Percentiles rank a stretch among this genome's conserved stretches.
Evolutionary conservation across 1,139 yeast genomes (phyloP).

Genomic region (Yamadazyma trypodendri): DNA sequence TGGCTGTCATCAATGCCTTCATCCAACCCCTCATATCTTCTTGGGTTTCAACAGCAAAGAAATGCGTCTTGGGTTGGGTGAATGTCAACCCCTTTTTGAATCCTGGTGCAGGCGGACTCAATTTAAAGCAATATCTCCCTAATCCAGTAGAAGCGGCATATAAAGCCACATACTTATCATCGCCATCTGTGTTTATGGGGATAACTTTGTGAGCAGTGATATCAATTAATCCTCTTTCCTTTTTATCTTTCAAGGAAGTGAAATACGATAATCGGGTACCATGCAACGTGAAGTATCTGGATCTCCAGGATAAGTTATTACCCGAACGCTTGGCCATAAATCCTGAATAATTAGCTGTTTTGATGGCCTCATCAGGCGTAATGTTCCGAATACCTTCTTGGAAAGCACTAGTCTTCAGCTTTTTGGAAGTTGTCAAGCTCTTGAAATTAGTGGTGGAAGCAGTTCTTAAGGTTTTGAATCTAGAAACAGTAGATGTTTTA

Average conservation of each 20-base stretch:
- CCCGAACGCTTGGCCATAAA: conserved; percentile 94
- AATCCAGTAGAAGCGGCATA: conserved; percentile 93
- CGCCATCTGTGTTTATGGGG: conserved; percentile 51
- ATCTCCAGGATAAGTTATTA: conserved; percentile 87
- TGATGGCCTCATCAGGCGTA: conserved; percentile 76
- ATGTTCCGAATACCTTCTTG: conserved; percentile 83
- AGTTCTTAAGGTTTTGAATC: conserved; percentile 43
- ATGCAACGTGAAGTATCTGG: conserved; percentile 83
- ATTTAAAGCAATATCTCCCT: conserved; percentile 87
- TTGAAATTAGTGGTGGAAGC: conserved; percentile 47
- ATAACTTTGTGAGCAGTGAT: conserved; percentile 92
- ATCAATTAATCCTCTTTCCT: conserved; percentile 91
- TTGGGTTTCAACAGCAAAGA: conserved; percentile 87
- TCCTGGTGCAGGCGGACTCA: conserved; percentile 98
- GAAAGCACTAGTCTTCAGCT: conserved; percentile 85
- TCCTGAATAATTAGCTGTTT: conserved; percentile 77
- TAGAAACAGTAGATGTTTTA: conserved; percentile 20
- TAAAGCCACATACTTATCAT: conserved; percentile 74
- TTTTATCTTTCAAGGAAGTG: conserved; percentile 71
- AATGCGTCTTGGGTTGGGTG: conserved; percentile 94
- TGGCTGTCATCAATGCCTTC: conserved; percentile 91
- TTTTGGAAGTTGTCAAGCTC: conserved; percentile 41
- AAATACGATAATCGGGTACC: conserved; percentile 92
- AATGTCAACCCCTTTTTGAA: conserved; percentile 91
- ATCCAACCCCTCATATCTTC: conserved; percentile 96